Base-by-base conservation (phyloP, 2,329 filamentous ascomycete genomes). In the Colletotrichum sansevieriae region DNA sequence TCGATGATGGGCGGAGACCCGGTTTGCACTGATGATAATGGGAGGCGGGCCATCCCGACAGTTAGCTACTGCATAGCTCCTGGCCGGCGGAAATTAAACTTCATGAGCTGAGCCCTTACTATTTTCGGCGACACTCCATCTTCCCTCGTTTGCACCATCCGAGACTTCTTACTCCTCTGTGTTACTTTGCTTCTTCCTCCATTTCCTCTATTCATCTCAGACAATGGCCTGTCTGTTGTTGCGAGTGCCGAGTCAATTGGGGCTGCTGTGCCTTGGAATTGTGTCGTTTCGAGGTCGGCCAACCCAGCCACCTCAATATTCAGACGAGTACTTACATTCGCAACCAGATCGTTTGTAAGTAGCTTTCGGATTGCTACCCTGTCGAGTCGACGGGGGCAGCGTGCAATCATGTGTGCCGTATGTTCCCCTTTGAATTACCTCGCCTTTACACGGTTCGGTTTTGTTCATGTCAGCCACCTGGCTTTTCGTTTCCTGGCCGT, bases 261-360 rank as follows among this genome's bases (percentile, higher is more conserved):
- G 44, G 35, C 41, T 41, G 44, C 18, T 22, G 49, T 51, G 39
- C 41, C 25, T 33, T 37, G 41, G 20, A 54, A 4, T 29, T 54
- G 49, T 37, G 49, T 29, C 49, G 49, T 54, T 35, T 63, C 54
- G 39, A 68, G 33, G 65, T 47, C 57, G 33, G 15, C 55, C 25
- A n/a, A 7, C 35, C 65, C 66, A 69, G 49, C 63, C 66, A 69
- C 66, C 66, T 37, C 25, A 51, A 56, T 69, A 69, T 65, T 68
- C 47, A 47, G 61, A 58, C 61, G 39, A 63, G 60, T 43, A 39
- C 46, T 18, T 41, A 22, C 12, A 12, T 18, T 33, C 18, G 49
- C 15, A 33, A 18, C 49, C 18, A 33, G n/a, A 33, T 29, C 35
- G 49, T 37, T 54, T 54, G 25, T 10, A 54, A 18, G 29, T 52